Evolutionary conservation across 2,329 filamentous ascomycete species (phyloP).

Genomic region (Paradendryphiella salina): DNA sequence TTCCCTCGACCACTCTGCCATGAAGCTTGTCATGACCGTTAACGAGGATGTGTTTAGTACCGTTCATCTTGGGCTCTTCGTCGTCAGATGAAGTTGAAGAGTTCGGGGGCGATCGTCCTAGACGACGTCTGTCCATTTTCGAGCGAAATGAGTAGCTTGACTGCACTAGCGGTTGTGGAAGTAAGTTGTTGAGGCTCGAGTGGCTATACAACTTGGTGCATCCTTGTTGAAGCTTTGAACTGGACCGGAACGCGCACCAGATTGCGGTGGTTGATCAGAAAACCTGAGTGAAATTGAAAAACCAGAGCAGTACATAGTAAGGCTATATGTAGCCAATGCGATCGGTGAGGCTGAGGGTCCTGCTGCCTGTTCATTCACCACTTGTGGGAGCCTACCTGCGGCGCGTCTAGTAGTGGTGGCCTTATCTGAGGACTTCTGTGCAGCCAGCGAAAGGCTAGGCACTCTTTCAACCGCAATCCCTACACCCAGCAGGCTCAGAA

Average conservation of each 20-base stretch:
- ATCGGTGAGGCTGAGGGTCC: slow-evolving; percentile 8
- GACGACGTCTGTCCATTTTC: neutral
- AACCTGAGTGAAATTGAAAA: neutral
- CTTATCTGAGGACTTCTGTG: neutral
- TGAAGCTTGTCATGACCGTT: slow-evolving; percentile 15
- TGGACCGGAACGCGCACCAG: neutral
- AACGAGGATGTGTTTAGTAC: slow-evolving; percentile 17
- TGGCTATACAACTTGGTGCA: neutral
- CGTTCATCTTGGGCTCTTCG: slow-evolving; percentile 7
- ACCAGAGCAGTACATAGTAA: neutral
- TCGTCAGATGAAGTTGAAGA: slow-evolving; percentile 13
- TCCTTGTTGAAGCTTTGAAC: too few relatives aligned
- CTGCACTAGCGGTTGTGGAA: neutral
- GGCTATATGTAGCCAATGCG: slow-evolving; percentile 1
- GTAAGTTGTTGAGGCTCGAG: neutral
- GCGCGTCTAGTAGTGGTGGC: neutral
- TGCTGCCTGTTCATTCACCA: slow-evolving; percentile 11
- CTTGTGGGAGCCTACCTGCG: slow-evolving; percentile 4
- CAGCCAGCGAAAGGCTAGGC: neutral
- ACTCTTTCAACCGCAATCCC: neutral
- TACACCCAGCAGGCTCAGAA: neutral
- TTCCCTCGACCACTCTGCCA: slow-evolving; percentile 4
- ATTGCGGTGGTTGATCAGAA: neutral
- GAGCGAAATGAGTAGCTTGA: too few relatives aligned
- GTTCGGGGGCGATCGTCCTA: neutral